Evolutionary conservation across 441 rosid species (phyloP).

Genomic region (Euphorbia corollata): DNA sequence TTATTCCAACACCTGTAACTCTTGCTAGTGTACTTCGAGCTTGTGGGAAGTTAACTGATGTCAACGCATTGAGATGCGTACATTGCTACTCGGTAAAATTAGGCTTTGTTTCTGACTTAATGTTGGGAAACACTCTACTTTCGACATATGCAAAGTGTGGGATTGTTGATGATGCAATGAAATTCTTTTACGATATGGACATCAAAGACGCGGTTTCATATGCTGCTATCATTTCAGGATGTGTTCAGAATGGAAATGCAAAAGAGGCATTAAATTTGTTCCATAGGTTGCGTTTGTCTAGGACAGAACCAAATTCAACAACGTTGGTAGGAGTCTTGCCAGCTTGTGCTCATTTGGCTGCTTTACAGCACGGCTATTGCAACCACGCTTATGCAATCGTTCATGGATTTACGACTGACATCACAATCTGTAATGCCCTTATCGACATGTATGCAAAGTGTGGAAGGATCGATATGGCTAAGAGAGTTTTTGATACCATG

Average conservation of each 20-base stretch:
- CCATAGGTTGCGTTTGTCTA: constrained; percentile 19
- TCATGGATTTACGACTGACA: constrained; percentile 17
- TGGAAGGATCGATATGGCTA: constrained; percentile 26
- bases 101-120: constrained; percentile 22
- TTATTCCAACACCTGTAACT: constrained; percentile 14
- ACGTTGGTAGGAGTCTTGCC: constrained; percentile 23
- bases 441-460: constrained; percentile 35
- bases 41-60: constrained; percentile 26
- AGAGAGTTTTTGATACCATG: constrained; percentile 25
- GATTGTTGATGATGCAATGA: constrained; percentile 15
- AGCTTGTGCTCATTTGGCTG: constrained; percentile 31
- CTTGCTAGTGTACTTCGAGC: constrained; percentile 23
- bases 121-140: constrained; percentile 27
- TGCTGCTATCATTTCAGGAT: constrained; percentile 28
- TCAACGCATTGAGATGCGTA: constrained; percentile 20
- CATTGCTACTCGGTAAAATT: constrained; percentile 22
- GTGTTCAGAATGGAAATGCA: constrained; percentile 27
- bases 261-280: constrained; percentile 21
- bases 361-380: constrained; percentile 23
- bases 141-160: constrained; percentile 31
- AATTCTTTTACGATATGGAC: constrained; percentile 23
- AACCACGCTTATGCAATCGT: constrained; percentile 22
- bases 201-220: constrained; percentile 21
- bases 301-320: constrained; percentile 20
- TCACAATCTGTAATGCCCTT: constrained; percentile 25